Base-by-base conservation (phyloP, 208 protist genomes). In the Leishmania arabica region DNA sequence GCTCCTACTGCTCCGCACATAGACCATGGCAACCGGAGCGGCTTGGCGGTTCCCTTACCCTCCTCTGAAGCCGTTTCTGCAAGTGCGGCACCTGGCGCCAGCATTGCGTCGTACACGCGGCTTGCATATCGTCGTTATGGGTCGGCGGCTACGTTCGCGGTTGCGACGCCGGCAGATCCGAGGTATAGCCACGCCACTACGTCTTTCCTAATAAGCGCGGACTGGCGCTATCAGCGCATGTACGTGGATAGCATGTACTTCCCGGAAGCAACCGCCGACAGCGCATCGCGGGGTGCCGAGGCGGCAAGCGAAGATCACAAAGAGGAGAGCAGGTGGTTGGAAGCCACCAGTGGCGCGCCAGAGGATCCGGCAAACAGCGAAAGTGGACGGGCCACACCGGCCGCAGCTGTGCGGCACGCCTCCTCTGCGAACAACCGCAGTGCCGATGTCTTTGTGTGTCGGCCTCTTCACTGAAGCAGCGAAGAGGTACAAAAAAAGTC, bases 151-250 rank as follows among this genome's bases (percentile, higher is more conserved):
- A 17, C 64, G 75, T 54, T 66, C 54, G n/a, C 64, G 21, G 80
- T 82, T 7, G 80, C 31, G 56, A 74, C 53, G 75, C 79, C 84
- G 80, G 37, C 62, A 27, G 68, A 79, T 54, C 86, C 78, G n/a
- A 78, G 80, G 66, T 91, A 96, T 72, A 70, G 83, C 54, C 86
- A 78, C 75, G 81, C 87, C 53, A 96, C 92, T 4, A 77, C 83
- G 7, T 89, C 89, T 9, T 96, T 92, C 74, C 79, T 96, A 1
- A 75, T 92, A 66, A 85, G 84, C 47, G 88, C 92, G 5, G 91
- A 94, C 54, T 96, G 92, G 91, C 86, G 89, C 24, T 96, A 92
- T 78, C 92, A 96, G 75, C 87, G 92, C 70, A 89, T 88, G 49
- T 96, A 94, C 77, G 88, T 96, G 54, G 84, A 92, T 69, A 75